These are phyloP conservation scores for Clitoria ternatea DNA, from an alignment of 306 rosid genomes.

Conservation along the genomic window DNA sequence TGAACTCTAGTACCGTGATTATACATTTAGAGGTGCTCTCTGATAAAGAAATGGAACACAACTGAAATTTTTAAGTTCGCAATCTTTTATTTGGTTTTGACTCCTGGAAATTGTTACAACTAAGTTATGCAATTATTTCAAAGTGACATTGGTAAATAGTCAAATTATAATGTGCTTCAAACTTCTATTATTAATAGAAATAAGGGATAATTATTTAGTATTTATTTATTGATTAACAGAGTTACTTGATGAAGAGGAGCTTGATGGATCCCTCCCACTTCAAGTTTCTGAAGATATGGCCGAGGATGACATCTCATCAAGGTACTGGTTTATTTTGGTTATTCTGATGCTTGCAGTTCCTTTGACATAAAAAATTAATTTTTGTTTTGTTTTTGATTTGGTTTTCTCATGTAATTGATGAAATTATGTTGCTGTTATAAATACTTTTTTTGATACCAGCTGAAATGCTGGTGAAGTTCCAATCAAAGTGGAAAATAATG, in stretches of 20 bases:
- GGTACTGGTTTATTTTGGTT: slow-evolving; percentile 39
- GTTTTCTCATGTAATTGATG: not conserved
- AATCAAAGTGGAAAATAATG: not conserved
- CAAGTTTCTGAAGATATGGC: slow-evolving; percentile 70
- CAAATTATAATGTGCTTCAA: not conserved
- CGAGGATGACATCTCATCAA: slow-evolving; percentile 82
- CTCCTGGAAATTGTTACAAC: not conserved
- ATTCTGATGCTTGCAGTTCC: slow-evolving; percentile 18
- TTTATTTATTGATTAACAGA: slow-evolving; percentile 47
- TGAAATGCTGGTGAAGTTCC: not conserved
- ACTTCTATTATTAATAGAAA: not conserved
- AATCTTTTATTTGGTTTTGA: slow-evolving; percentile 12
- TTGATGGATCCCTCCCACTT: slow-evolving; percentile 66
- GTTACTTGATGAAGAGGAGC: slow-evolving; percentile 65
- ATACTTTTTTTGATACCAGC: not conserved
- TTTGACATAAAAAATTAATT: not conserved
- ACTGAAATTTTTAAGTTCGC: not conserved
- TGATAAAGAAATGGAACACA: not conserved
- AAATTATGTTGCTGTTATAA: not conserved
- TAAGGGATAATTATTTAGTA: slow-evolving; percentile 19
- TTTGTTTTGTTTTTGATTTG: not conserved
- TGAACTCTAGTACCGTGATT: not conserved
- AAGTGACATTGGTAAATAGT: slow-evolving; percentile 2
- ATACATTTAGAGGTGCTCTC: not conserved
- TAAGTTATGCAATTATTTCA: not conserved